These are phyloP conservation scores for Euphorbia lathyris DNA, from an alignment of 345 rosid genomes.

Conservation along the genomic window DNA sequence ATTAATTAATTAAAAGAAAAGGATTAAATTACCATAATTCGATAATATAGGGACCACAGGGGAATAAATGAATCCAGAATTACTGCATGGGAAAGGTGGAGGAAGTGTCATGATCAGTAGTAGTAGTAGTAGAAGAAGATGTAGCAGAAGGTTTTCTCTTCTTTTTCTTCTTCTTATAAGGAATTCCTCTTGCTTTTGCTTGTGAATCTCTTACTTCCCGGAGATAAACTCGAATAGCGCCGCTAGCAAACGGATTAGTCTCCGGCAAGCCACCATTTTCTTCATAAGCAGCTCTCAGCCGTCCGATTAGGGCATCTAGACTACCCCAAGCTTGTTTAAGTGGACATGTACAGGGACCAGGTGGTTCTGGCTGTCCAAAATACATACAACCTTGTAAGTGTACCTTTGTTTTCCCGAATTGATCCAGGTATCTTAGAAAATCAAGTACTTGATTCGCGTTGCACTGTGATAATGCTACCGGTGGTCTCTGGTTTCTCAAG, in stretches of 20 bases:
- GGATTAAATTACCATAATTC: neutral
- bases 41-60: neutral
- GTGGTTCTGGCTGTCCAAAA: slow-evolving; percentile 79
- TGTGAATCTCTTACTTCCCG: slow-evolving; percentile 85
- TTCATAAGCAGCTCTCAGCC: slow-evolving; percentile 80
- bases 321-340: slow-evolving; percentile 93
- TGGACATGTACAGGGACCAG: slow-evolving; percentile 78
- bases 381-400: slow-evolving; percentile 76
- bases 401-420: slow-evolving; percentile 85
- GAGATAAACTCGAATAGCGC: slow-evolving; percentile 62
- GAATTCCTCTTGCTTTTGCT: slow-evolving; percentile 81
- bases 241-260: slow-evolving; percentile 77
- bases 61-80: slow-evolving; percentile 9
- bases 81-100: slow-evolving; percentile 38
- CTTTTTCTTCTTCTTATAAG: slow-evolving; percentile 89
- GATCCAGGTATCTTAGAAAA: slow-evolving; percentile 76
- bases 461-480: slow-evolving; percentile 65
- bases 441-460: slow-evolving; percentile 67
- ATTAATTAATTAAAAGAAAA: neutral
- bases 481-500: slow-evolving; percentile 79
- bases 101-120: slow-evolving; percentile 30
- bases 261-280: slow-evolving; percentile 83
- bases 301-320: slow-evolving; percentile 86
- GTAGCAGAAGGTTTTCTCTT: slow-evolving; percentile 35
- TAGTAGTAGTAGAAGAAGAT: neutral